Percentiles rank a stretch among this genome's conserved stretches.
These are phyloP conservation scores for Pulveroboletus sp. DNA, from an alignment of 768 basidiomycete genomes.

Conservation along the genomic window DNA sequence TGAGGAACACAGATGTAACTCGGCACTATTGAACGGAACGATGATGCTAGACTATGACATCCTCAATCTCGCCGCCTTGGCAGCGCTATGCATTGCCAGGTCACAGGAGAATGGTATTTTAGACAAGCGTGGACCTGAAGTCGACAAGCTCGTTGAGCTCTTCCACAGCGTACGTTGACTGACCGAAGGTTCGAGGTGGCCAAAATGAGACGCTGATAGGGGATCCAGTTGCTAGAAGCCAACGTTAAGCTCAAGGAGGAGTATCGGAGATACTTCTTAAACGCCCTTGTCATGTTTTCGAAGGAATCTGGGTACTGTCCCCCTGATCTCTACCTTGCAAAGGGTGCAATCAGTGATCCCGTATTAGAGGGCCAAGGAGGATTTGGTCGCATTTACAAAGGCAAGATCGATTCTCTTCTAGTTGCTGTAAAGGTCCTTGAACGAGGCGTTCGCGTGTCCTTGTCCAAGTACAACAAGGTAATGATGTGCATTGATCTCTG, in stretches of 20 bases:
- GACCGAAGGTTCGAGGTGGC: not conserved
- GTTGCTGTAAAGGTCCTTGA: conserved; percentile 28
- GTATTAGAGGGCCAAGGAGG: conserved; percentile 10
- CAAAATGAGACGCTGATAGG: conserved; percentile 1
- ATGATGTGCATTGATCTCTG: not conserved
- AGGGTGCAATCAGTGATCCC: conserved; percentile 7
- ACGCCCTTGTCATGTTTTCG: conserved; percentile 18
- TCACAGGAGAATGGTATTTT: conserved; percentile 1
- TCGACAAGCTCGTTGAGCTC: conserved; percentile 17
- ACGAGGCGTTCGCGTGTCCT: not conserved
- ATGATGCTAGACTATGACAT: conserved; percentile 17
- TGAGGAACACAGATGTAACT: conserved; percentile 23
- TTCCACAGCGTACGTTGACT: conserved; percentile 21
- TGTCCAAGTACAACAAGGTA: conserved; percentile 17
- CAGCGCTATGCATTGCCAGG: conserved; percentile 10
- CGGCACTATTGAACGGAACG: conserved; percentile 13
- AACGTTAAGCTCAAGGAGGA: conserved; percentile 11
- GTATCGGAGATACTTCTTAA: conserved; percentile 15
- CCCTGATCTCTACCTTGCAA: conserved; percentile 6
- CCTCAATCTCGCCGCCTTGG: conserved; percentile 16
- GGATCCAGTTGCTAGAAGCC: conserved; percentile 20
- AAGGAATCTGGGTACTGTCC: conserved; percentile 20
- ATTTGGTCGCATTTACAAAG: conserved; percentile 21
- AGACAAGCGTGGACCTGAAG: not conserved
- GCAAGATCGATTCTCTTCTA: conserved; percentile 13